phyloP scores from a whole-genome alignment of 257 asterid species.

The Craterostigma plantagineum region DNA sequence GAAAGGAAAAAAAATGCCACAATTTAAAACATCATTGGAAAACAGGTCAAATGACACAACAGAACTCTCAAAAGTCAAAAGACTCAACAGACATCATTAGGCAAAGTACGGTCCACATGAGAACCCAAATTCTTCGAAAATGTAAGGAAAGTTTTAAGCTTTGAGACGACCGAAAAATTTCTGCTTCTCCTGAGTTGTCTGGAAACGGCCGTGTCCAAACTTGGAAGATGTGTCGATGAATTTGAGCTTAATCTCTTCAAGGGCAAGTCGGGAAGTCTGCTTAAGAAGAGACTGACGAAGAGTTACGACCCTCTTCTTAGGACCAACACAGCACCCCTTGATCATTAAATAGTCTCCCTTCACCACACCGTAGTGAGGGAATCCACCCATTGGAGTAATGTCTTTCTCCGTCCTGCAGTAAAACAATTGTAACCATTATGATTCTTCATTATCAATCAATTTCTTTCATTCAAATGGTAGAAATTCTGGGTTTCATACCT shows the following conservation, averaged over 20 bases:
- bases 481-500: constrained; percentile 12
- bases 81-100: too few relatives aligned
- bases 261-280: constrained; percentile 33
- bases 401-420: constrained; percentile 33
- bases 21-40: too few relatives aligned
- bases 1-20: too few relatives aligned
- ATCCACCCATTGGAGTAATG: constrained; percentile 39
- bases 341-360: constrained; percentile 37
- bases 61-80: too few relatives aligned
- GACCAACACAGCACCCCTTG: constrained; percentile 39
- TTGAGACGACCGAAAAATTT: constrained; percentile 25
- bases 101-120: too few relatives aligned
- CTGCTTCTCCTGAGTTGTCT: constrained; percentile 34
- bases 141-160: constrained; percentile 11
- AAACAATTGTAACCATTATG: too few relatives aligned
- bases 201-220: constrained; percentile 46
- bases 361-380: constrained; percentile 37
- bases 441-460: too few relatives aligned
- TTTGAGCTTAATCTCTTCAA: constrained; percentile 40
- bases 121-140: too few relatives aligned
- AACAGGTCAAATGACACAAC: too few relatives aligned
- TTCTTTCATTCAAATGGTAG: too few relatives aligned
- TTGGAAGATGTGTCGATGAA: constrained; percentile 35
- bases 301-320: constrained; percentile 34
- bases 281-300: constrained; percentile 30